Evolutionary conservation across 352 stramenopile species (phyloP), one percentile per base, ranked within the genome.

Genomic region (Phytopythium delawarense): DNA sequence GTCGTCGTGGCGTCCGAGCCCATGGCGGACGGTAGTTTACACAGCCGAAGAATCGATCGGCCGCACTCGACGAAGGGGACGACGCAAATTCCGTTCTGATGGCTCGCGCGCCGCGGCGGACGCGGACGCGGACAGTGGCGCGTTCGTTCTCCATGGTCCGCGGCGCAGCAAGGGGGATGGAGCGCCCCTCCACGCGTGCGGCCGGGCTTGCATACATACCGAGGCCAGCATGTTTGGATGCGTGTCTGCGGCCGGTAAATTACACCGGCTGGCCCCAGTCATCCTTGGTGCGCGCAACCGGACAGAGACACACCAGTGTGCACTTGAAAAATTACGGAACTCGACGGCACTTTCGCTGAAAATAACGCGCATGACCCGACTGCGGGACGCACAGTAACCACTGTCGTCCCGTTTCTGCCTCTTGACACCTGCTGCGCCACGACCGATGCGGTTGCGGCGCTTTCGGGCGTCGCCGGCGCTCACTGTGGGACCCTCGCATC

Each of bases 401-500:
- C 8, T 16, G 2, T 1, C 7, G 54, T 7, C 54, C 54, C 54
- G 54, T 25, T 48, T 49, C 54, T 60, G 54, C 54, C 21, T 39
- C 35, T 50, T 60, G 54, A 60, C 54, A 58, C 16, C 28, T 56
- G 30, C 18, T 25, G 18, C 35, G 9, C 35, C 52, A 58, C 52
- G 21, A 30, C n/a, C 12, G 53, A 48, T n/a, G 0, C 39, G 54
- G 54, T 60, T 60, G 54, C 54, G 54, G 54, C 54, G 54, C 23
- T 51, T 60, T 60, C 13, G 6, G 54, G 16, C 20, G 52, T 15
- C 50, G 48, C 48, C 1, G 6, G 2, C 1, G 28, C 20, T 16
- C 48, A 37, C 48, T 20, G 48, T 35, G 25, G 48, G 25, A 54
- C 28, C 28, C 28, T 32, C 15, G 45, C n/a, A 32, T 15, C 15